Conservation (phyloP, 2,329 filamentous ascomycete genomes). For the Madurella fahalii region DNA sequence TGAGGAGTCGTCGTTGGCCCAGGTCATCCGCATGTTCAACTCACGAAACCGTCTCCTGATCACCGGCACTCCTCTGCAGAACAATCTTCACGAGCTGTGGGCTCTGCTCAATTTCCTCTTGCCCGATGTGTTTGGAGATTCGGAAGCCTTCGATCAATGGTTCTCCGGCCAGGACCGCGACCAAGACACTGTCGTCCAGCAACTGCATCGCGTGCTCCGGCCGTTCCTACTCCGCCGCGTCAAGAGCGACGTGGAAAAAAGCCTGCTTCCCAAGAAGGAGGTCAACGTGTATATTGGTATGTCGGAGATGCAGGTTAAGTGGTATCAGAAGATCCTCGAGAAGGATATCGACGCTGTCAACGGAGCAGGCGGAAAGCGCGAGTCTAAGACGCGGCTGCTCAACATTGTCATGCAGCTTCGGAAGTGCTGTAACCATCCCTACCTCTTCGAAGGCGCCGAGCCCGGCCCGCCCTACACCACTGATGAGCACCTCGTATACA, state of each 20-base stretch:
- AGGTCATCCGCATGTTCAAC: constrained; percentile 94
- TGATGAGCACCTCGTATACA: constrained; percentile 90
- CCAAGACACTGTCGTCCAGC: constrained; percentile 92
- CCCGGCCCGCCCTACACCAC: constrained; percentile 97
- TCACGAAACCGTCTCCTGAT: constrained; percentile 93
- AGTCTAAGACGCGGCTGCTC: constrained; percentile 92
- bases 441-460: constrained; percentile 95
- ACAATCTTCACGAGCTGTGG: constrained; percentile 98
- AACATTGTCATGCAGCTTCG: constrained; percentile 99
- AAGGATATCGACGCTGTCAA: constrained; percentile 99
- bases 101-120: constrained; percentile 94
- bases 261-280: constrained; percentile 93
- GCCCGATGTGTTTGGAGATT: constrained; percentile 96
- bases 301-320: constrained; percentile 98
- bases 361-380: constrained; percentile 89
- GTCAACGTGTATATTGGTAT: constrained; percentile 96
- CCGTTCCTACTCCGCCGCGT: constrained; percentile 94
- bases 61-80: constrained; percentile 93
- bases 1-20: constrained; percentile 92
- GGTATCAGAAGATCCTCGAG: constrained; percentile 98
- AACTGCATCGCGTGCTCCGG: constrained; percentile 86
- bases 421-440: constrained; percentile 98
- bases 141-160: constrained; percentile 97
- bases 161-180: constrained; percentile 88
- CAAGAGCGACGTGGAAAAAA: constrained; percentile 98